A percentile compares a stretch with the other conserved stretches of the same genome.
Evolutionary conservation across 345 rosid species (phyloP).

Genomic region (Murraya paniculata): DNA sequence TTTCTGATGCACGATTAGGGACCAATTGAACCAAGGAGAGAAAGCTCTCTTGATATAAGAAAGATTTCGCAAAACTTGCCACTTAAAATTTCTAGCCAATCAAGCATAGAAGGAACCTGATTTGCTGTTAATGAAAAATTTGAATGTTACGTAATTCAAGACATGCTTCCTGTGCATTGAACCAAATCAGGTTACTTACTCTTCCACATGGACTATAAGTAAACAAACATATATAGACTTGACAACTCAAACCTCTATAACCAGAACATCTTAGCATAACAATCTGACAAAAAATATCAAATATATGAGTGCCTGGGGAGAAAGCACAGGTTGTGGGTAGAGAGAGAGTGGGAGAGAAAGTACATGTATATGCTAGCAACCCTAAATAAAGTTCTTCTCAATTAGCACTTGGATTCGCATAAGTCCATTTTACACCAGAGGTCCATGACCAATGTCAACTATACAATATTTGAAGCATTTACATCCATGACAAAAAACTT

Average conservation of each 20-base stretch:
- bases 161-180: not conserved
- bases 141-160: too few species aligned
- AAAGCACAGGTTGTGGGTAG: not conserved
- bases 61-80: not conserved
- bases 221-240: not conserved
- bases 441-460: not conserved
- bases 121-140: not conserved
- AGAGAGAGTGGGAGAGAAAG: not conserved
- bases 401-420: not conserved
- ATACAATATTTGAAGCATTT: too few species aligned
- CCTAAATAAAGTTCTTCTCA: not conserved
- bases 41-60: not conserved
- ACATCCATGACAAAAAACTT: not conserved
- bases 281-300: not conserved
- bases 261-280: not conserved
- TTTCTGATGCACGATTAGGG: not conserved
- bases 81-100: not conserved
- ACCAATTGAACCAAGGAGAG: not conserved
- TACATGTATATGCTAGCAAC: not conserved
- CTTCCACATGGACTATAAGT: not conserved
- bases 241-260: not conserved
- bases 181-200: not conserved
- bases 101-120: not conserved
- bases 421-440: not conserved
- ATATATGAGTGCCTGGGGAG: not conserved